Evolutionary conservation across 345 rosid species (phyloP).

Genomic region (Populus nigra): DNA sequence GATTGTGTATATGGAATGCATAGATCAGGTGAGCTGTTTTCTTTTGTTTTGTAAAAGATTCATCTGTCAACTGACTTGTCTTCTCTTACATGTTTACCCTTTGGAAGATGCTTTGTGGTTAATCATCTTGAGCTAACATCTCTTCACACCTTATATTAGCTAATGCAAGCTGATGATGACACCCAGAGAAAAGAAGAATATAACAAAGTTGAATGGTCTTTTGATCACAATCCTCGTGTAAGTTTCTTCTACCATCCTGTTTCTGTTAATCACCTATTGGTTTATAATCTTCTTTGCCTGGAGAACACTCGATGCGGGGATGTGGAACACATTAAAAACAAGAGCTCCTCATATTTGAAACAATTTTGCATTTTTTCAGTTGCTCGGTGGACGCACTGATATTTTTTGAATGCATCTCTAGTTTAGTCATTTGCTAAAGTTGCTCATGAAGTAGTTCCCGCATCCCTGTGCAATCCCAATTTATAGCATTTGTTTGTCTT

Average conservation of each 20-base stretch:
- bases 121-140: constrained; percentile 5
- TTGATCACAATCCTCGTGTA: constrained; percentile 61
- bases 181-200: constrained; percentile 57
- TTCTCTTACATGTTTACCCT: background rate
- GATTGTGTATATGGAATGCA: no score
- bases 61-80: background rate
- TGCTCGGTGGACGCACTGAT: background rate
- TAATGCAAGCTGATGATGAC: constrained; percentile 44
- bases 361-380: background rate
- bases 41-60: background rate
- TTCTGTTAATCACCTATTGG: background rate
- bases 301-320: background rate
- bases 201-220: constrained; percentile 69
- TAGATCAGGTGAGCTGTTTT: background rate
- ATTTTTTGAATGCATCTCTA: background rate
- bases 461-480: background rate
- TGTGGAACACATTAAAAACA: background rate
- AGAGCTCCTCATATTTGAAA: no score
- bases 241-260: constrained; percentile 30
- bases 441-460: background rate
- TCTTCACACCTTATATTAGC: constrained; percentile 36
- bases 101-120: background rate
- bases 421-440: background rate
- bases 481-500: background rate
- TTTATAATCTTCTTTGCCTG: background rate